A percentile compares a stretch with the other conserved stretches of the same genome.
Conservation (phyloP, 768 basidiomycete species). For the Lepiota venenata region DNA sequence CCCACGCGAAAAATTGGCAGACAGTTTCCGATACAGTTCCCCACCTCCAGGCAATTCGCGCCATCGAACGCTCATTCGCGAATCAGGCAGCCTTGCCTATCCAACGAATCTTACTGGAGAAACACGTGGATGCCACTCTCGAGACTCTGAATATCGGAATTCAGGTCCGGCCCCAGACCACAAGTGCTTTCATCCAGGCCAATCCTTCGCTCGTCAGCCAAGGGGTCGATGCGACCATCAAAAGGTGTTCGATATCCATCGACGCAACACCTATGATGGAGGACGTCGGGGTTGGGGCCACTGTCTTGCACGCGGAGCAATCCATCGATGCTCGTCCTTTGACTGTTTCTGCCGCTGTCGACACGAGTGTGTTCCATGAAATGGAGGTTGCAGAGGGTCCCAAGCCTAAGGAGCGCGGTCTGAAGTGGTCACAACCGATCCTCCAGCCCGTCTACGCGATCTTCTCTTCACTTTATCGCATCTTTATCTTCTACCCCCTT, state of each 20-base stretch:
- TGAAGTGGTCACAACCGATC: slow-evolving; percentile 13
- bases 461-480: slow-evolving; percentile 43
- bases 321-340: slow-evolving; percentile 7
- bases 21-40: slow-evolving; percentile 65
- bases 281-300: slow-evolving; percentile 50
- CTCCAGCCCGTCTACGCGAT: slow-evolving; percentile 39
- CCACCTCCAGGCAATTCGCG: slow-evolving; percentile 65
- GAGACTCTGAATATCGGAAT: slow-evolving; percentile 28
- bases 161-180: slow-evolving; percentile 26
- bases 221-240: slow-evolving; percentile 31
- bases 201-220: slow-evolving; percentile 30
- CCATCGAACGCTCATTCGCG: slow-evolving; percentile 51
- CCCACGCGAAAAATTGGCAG: slow-evolving; percentile 68
- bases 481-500: slow-evolving; percentile 48
- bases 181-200: slow-evolving; percentile 31
- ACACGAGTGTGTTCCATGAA: slow-evolving; percentile 29
- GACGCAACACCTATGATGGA: slow-evolving; percentile 47
- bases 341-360: slow-evolving; percentile 42
- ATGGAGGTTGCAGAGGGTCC: slow-evolving; percentile 11
- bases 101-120: slow-evolving; percentile 35
- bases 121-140: slow-evolving; percentile 44
- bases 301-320: slow-evolving; percentile 10
- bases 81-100: slow-evolving; percentile 11
- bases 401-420: neutral
- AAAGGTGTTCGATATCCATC: slow-evolving; percentile 31